phyloP scores from a whole-genome alignment of 352 stramenopile species.

The Phytophthora sp. region DNA sequence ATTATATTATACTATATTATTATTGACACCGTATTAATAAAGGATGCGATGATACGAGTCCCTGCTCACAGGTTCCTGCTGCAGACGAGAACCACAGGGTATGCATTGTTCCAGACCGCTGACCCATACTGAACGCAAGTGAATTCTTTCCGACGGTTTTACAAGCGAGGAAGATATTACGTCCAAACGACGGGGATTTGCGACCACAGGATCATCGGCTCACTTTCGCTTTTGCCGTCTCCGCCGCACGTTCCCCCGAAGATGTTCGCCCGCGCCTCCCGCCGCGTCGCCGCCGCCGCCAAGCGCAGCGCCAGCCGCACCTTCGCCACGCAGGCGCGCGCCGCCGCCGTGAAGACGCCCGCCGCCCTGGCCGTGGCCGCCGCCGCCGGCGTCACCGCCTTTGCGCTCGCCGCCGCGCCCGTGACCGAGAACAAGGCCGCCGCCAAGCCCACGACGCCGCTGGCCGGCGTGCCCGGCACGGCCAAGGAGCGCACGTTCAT shows the following conservation, averaged over 20 bases:
- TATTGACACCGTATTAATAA: too few species aligned
- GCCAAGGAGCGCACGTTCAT: slow-evolving; percentile 96
- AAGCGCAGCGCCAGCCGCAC: slow-evolving; percentile 62
- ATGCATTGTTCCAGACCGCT: not conserved
- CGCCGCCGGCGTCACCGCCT: slow-evolving; percentile 49
- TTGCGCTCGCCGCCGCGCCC: slow-evolving; percentile 51
- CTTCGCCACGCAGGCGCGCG: slow-evolving; percentile 61
- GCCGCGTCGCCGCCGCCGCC: slow-evolving; percentile 65
- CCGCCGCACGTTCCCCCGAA: slow-evolving; percentile 23
- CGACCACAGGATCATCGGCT: slow-evolving; percentile 21
- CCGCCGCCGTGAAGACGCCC: slow-evolving; percentile 39
- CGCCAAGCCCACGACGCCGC: slow-evolving; percentile 42
- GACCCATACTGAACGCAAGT: not conserved
- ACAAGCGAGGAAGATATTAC: slow-evolving; percentile 18
- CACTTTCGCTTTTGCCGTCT: slow-evolving; percentile 43
- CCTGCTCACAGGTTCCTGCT: too few species aligned
- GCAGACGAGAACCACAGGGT: not conserved
- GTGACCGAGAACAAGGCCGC: slow-evolving; percentile 54
- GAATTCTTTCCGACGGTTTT: slow-evolving; percentile 15
- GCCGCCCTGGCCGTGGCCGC: slow-evolving; percentile 41
- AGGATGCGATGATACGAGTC: too few species aligned
- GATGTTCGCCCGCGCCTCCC: slow-evolving; percentile 78
- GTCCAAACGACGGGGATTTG: slow-evolving; percentile 11
- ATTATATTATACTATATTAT: too few species aligned
- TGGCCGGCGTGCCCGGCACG: slow-evolving; percentile 89